phyloP scores from a whole-genome alignment of 2,329 filamentous ascomycete species.

The Neophaeococcomyces aloes region DNA sequence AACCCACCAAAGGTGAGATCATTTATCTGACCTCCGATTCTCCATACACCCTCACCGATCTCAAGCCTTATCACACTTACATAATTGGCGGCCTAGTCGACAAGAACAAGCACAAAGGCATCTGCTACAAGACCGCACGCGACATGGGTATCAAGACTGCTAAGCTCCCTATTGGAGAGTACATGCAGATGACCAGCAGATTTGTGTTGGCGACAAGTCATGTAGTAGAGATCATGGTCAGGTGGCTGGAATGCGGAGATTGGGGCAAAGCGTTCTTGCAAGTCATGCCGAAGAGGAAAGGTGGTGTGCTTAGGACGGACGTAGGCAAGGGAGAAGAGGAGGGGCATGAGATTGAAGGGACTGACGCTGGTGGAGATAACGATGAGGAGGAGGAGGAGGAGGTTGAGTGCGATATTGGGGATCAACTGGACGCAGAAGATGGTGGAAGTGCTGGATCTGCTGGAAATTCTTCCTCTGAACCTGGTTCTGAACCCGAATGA shows the following conservation, averaged over 20 bases:
- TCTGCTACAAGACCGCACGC: constrained; percentile 75
- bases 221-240: constrained; percentile 91
- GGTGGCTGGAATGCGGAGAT: constrained; percentile 79
- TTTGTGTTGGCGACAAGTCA: constrained; percentile 88
- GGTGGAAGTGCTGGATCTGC: no score
- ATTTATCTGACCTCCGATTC: constrained; percentile 90
- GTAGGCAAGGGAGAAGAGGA: constrained; percentile 11
- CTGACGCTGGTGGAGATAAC: constrained; percentile 20
- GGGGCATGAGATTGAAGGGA: no score
- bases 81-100: constrained; percentile 91
- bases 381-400: constrained; percentile 25
- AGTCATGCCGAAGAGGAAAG: constrained; percentile 86
- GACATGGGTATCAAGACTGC: constrained; percentile 66
- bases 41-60: constrained; percentile 66
- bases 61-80: constrained; percentile 83
- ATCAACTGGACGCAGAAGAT: no score
- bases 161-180: constrained; percentile 88
- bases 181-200: constrained; percentile 78
- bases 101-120: constrained; percentile 88
- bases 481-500: no score
- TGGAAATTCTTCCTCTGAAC: no score
- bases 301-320: constrained; percentile 51
- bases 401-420: constrained; percentile 11
- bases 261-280: constrained; percentile 84
- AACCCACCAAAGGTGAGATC: constrained; percentile 44